phyloP scores from a whole-genome alignment of 257 asterid species.

The Thymus quinquecostatus region DNA sequence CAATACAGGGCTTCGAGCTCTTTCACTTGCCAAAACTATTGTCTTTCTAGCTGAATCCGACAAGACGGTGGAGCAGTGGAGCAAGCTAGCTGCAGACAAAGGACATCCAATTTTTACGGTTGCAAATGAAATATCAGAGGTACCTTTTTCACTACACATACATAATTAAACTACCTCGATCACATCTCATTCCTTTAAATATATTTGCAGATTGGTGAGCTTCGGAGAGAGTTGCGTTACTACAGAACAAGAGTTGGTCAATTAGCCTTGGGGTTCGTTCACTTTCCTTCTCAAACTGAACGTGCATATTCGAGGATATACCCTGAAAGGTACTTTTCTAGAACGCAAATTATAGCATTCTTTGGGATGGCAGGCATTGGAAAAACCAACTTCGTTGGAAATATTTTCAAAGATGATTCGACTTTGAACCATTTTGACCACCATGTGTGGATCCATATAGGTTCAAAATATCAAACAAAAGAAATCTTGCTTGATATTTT shows the following conservation, averaged over 20 bases:
- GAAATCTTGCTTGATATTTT: too few species aligned
- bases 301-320: too few species aligned
- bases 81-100: background rate
- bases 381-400: background rate
- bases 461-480: too few species aligned
- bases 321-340: background rate
- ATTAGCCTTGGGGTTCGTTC: too few species aligned
- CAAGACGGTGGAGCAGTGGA: background rate
- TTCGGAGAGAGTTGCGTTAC: too few species aligned
- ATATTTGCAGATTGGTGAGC: too few species aligned
- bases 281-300: too few species aligned
- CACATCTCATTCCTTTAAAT: too few species aligned
- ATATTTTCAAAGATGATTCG: background rate
- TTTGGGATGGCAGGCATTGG: background rate
- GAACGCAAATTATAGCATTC: background rate
- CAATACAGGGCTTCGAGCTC: background rate
- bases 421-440: background rate
- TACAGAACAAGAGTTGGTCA: too few species aligned
- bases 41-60: background rate
- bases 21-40: background rate
- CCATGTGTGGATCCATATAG: background rate
- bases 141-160: background rate
- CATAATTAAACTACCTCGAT: too few species aligned
- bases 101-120: background rate
- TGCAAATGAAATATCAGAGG: background rate